phyloP scores from a whole-genome alignment of 2,329 filamentous ascomycete species.

The Cladobotryum mycophilum region DNA sequence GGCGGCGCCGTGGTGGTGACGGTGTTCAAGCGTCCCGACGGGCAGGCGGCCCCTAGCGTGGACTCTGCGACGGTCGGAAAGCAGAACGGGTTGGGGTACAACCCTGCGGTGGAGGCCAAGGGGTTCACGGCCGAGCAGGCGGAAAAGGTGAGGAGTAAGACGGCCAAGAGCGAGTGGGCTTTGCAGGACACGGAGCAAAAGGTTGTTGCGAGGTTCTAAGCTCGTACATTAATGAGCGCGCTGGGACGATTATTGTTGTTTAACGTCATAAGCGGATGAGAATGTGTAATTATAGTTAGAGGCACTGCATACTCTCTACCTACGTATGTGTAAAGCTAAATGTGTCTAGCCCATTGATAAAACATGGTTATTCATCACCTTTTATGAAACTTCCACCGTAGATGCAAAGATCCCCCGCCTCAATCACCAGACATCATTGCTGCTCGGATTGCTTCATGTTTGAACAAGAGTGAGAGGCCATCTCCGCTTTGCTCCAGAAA shows the following conservation, averaged over 20 bases:
- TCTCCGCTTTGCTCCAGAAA: too few species aligned
- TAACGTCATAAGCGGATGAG: background rate
- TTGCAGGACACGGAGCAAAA: constrained; percentile 55
- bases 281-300: too few species aligned
- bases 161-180: constrained; percentile 62
- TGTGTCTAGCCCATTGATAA: too few species aligned
- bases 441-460: too few species aligned
- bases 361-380: too few species aligned
- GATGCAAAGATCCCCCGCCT: too few species aligned
- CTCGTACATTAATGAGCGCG: background rate
- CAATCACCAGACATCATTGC: too few species aligned
- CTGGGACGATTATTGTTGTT: background rate
- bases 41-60: constrained; percentile 54
- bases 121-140: constrained; percentile 79
- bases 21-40: constrained; percentile 81
- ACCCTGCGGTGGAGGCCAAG: constrained; percentile 83
- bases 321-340: too few species aligned
- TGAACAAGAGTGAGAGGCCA: too few species aligned
- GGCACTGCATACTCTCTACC: too few species aligned
- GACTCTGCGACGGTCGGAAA: constrained; percentile 58
- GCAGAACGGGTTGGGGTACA: constrained; percentile 72
- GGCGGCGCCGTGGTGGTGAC: constrained; percentile 88
- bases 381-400: too few species aligned
- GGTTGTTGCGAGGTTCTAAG: constrained; percentile 33
- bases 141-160: constrained; percentile 62